Percentiles rank a stretch among this genome's conserved stretches.
Conservation (phyloP, 2,329 filamentous ascomycete genomes). For the Zymoseptoria brevis region DNA sequence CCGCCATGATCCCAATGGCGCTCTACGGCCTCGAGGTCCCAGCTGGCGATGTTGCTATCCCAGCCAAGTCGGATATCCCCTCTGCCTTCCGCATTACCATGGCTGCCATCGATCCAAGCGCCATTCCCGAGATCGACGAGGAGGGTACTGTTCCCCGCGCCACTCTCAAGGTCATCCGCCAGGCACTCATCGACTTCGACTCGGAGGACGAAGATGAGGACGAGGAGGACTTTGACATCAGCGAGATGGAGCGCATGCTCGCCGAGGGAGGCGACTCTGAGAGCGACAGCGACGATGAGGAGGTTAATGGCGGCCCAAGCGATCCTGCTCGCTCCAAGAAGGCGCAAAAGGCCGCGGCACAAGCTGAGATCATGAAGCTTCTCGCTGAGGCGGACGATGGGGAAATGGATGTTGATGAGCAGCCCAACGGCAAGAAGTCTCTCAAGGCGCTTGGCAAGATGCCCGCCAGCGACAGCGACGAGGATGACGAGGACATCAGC, state of each 20-base stretch:
- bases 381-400: constrained; percentile 58
- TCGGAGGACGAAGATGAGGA: constrained; percentile 59
- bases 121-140: constrained; percentile 42
- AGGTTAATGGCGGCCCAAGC: constrained; percentile 81
- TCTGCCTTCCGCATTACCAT: constrained; percentile 94
- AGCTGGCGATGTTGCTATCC: constrained; percentile 72
- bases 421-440: constrained; percentile 50
- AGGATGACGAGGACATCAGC: constrained; percentile 41
- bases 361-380: constrained; percentile 67
- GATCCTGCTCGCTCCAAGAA: constrained; percentile 86
- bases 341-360: constrained; percentile 67
- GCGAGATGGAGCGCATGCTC: constrained; percentile 48
- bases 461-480: constrained; percentile 43
- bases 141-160: constrained; percentile 55
- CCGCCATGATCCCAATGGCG: constrained; percentile 49
- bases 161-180: constrained; percentile 84
- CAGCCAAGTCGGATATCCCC: constrained; percentile 69
- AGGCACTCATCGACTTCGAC: constrained; percentile 53
- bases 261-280: constrained; percentile 47
- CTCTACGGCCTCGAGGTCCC: constrained; percentile 91
- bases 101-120: constrained; percentile 91
- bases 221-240: constrained; percentile 45
- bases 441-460: constrained; percentile 66
- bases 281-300: constrained; percentile 56
- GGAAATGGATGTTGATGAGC: constrained; percentile 63